Evolutionary conservation across 495 filamentous ascomycete species (phyloP), one percentile per base, ranked within the genome.

Genomic region (Annulohypoxylon bovei): DNA sequence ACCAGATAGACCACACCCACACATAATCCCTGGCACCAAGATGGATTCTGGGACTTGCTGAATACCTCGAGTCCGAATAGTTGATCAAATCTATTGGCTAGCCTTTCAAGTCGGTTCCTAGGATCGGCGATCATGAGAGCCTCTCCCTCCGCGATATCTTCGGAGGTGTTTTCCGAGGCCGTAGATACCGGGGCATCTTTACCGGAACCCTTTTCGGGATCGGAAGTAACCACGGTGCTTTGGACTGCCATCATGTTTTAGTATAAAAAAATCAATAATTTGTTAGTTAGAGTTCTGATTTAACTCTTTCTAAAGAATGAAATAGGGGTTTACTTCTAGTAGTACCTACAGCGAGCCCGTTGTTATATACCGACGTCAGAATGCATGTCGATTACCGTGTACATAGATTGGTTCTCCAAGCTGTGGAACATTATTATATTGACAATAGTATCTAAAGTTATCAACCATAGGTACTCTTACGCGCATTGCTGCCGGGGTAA

Each of bases 1-100:
- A 56, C 53, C 53, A 56, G 2, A 56, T 56, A 23, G 32, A 39
- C 53, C 53, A 56, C 53, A 56, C 40, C 53, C 32, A 32, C 7
- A 56, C 32, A 27, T 56, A 56, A n/a, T 56, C 53, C 1, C 33
- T 35, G 6, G 18, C 18, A 16, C n/a, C n/a, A n/a, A n/a, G n/a
- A n/a, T n/a, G n/a, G 30, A 56, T 27, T 56, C 53, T 0, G 53
- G 53, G 1, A 56, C 53, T 37, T 39, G 53, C n/a, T 56, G 32
- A 20, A 56, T 56, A 1, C 53, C 53, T 39, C 53, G 53, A 56
- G 18, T n/a, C 53, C 53, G 33, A 56, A 25, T 14, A 37, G 30
- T 7, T 39, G 20, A 18, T 56, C 53, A 18, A 39, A 39, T 7
- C 18, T 56, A 14, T 56, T 56, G 18, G 53, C 53, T 25, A 56